phyloP scores from a whole-genome alignment of 176 grass and related monocot genomes.

The Aegilops tauschii region DNA sequence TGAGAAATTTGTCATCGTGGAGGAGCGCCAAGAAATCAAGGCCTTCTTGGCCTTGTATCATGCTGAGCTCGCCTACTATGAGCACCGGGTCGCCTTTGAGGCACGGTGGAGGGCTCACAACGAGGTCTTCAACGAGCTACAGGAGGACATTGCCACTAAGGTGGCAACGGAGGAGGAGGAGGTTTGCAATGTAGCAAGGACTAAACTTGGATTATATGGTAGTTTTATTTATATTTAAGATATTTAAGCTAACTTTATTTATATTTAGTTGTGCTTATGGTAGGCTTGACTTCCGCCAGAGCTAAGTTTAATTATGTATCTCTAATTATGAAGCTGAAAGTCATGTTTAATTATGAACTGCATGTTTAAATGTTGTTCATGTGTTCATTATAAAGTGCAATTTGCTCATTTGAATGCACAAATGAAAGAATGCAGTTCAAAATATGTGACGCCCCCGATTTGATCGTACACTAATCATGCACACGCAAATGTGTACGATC shows the following conservation, averaged over 20 bases:
- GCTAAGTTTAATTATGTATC: not conserved
- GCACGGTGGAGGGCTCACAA: not conserved
- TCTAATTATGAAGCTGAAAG: not conserved
- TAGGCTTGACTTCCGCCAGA: not conserved
- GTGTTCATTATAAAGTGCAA: not conserved
- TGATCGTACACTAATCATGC: too few relatives aligned
- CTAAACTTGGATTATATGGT: not conserved
- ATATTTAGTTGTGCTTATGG: not conserved
- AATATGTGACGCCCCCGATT: not conserved
- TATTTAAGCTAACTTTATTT: not conserved
- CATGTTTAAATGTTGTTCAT: not conserved
- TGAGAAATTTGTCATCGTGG: too few relatives aligned
- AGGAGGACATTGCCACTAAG: not conserved
- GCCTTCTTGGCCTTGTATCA: not conserved
- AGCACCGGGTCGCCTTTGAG: too few relatives aligned
- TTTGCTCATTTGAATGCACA: not conserved
- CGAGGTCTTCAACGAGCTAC: not conserved
- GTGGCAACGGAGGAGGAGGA: not conserved
- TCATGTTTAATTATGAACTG: not conserved
- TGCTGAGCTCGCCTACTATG: not conserved
- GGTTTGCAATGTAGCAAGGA: not conserved
- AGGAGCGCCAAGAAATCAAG: too few relatives aligned
- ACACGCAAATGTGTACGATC: too few relatives aligned
- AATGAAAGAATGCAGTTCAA: not conserved
- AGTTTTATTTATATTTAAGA: not conserved